Conservation (phyloP, 495 filamentous ascomycete species). For the Barbatosphaeria neglecta region DNA sequence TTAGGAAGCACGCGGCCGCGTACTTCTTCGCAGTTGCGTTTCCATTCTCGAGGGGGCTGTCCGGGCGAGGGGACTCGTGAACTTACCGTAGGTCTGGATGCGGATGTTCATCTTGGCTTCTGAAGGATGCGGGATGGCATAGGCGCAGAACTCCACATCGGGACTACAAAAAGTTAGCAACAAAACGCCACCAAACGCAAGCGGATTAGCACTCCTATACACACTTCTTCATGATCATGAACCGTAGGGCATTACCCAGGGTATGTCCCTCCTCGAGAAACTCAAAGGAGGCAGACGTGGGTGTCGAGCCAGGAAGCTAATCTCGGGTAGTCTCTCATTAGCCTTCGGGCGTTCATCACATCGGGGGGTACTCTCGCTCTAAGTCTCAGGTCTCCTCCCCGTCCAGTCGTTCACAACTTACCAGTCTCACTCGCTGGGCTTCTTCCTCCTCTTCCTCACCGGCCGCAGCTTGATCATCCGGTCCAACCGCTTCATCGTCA, state of each 20-base stretch:
- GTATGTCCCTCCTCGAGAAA: constrained; percentile 90
- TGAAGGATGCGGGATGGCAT: constrained; percentile 94
- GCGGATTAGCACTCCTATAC: too few relatives aligned
- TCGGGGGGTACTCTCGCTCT: background rate
- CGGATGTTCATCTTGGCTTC: constrained; percentile 92
- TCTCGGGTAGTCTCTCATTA: background rate
- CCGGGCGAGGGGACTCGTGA: background rate
- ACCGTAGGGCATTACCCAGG: constrained; percentile 84
- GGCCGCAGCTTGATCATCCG: constrained; percentile 27
- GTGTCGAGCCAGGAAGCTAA: constrained; percentile 59
- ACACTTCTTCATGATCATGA: constrained; percentile 98
- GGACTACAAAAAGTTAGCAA: constrained; percentile 44
- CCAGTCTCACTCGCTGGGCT: constrained; percentile 44
- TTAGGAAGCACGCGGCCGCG: background rate
- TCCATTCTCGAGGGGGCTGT: background rate
- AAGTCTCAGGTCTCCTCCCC: too few relatives aligned
- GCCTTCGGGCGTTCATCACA: background rate
- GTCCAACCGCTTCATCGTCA: constrained; percentile 29
- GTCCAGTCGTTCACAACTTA: constrained; percentile 25
- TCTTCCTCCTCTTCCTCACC: constrained; percentile 33
- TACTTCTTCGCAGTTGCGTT: too few relatives aligned
- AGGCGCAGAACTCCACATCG: constrained; percentile 93
- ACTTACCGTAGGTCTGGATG: constrained; percentile 91
- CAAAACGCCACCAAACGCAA: too few relatives aligned
- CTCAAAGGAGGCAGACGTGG: constrained; percentile 65